These are phyloP conservation scores for Colletotrichum tamarilloi DNA, from an alignment of 2,329 filamentous ascomycete genomes.

Conservation along the genomic window DNA sequence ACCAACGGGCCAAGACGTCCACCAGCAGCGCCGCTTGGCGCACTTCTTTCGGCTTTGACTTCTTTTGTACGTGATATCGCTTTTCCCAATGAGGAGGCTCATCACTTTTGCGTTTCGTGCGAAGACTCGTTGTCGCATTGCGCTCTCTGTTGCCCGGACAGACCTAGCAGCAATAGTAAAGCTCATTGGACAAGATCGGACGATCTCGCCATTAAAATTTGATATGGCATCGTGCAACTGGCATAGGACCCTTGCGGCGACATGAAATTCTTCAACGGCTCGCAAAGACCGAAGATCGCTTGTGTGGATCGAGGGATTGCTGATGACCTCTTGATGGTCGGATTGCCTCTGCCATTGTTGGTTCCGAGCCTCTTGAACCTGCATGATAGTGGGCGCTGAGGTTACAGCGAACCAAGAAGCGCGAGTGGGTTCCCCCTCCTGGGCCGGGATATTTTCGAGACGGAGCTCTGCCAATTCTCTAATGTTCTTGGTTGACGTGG, in stretches of 20 bases:
- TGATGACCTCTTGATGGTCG: constrained; percentile 15
- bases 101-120: not conserved
- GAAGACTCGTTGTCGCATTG: not conserved
- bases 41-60: not conserved
- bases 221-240: not conserved
- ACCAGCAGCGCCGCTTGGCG: constrained; percentile 1
- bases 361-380: constrained; percentile 31
- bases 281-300: constrained; percentile 25
- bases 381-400: constrained; percentile 25
- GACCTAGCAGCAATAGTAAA: not conserved
- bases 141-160: not conserved
- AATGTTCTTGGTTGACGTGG: constrained; percentile 22
- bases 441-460: constrained; percentile 33
- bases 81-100: not conserved
- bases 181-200: constrained; percentile 16
- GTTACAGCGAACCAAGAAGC: constrained; percentile 21
- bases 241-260: constrained; percentile 15
- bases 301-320: constrained; percentile 31
- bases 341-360: constrained; percentile 30
- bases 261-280: constrained; percentile 36
- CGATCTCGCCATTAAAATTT: constrained; percentile 2
- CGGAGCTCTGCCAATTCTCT: constrained; percentile 7
- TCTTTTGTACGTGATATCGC: not conserved
- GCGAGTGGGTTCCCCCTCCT: constrained; percentile 8
- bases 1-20: constrained; percentile 1